Conservation (phyloP, 1,284 basidiomycete species). For the Puccinia hordei region DNA sequence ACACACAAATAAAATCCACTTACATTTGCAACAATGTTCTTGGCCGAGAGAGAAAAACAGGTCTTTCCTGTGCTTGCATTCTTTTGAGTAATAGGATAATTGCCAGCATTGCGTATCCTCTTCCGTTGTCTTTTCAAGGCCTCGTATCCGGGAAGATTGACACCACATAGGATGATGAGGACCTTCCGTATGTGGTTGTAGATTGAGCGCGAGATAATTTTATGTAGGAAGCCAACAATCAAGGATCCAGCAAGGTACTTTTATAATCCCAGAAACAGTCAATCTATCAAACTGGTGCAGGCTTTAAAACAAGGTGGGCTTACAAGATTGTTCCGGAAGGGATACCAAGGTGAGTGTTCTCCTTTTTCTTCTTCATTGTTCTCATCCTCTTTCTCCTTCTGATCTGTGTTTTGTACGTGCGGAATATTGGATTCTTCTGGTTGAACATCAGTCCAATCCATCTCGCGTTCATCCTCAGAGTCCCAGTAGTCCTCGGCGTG, state of each 20-base stretch:
- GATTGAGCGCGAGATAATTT: not conserved
- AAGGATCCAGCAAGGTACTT: constrained; percentile 1
- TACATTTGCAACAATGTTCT: not conserved
- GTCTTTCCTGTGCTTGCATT: constrained; percentile 9
- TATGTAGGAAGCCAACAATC: constrained; percentile 15
- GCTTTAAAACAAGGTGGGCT: not conserved
- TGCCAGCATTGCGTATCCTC: not conserved
- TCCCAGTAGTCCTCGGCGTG: not conserved
- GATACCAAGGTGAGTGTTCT: constrained; percentile 23
- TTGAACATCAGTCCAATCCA: not conserved
- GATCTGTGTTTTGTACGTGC: no score
- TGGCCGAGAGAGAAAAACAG: not conserved
- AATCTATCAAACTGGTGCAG: not conserved
- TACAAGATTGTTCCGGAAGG: not conserved
- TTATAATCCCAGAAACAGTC: not conserved
- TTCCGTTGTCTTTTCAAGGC: constrained; percentile 1
- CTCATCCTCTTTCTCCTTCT: not conserved
- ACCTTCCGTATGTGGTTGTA: constrained; percentile 1
- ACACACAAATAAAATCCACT: not conserved
- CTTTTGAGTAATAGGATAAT: not conserved
- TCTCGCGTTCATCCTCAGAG: not conserved
- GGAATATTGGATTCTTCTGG: not conserved
- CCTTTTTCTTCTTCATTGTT: not conserved
- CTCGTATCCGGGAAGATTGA: constrained; percentile 11
- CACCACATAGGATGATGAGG: not conserved